Evolutionary conservation across 345 rosid species (phyloP), one percentile per base, ranked within the genome.

Genomic region (Laguncularia racemosa): DNA sequence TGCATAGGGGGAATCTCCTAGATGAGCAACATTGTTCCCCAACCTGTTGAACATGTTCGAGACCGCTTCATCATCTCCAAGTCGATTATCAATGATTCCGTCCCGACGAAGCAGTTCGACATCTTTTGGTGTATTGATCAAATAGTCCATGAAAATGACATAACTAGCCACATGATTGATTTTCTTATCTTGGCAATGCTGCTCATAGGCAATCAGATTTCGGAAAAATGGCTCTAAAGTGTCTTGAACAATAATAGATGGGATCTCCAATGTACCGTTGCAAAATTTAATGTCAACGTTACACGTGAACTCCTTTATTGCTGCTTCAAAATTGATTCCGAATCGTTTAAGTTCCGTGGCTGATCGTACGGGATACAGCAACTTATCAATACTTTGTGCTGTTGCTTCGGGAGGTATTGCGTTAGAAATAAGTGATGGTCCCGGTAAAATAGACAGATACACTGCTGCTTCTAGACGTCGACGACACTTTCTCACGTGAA

Each of bases 251-350:
- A 0, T 10, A 38, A 73, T 13, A 11, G 16, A 2, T 0, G 64
- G 70, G 13, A 68, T 68, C 8, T 14, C 12, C 2, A 23, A 23
- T 23, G 28, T 23, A 0, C 60, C 68, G 11, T 59, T 16, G 15
- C 59, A 50, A 20, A 74, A 70, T 12, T 10, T 44, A 21, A 70
- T 53, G 14, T 70, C 61, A 3, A 69, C 53, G 17, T 38, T 52
- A 2, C 10, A n/a, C 17, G 18, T n/a, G n/a, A n/a, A n/a, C n/a
- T n/a, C n/a, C n/a, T n/a, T n/a, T 2, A 16, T 16, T 0, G 14
- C 20, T 19, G 3, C 18, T 54, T 44, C 13, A 40, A 71, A 65
- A 28, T 52, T 53, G 65, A 74, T 61, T 63, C 75, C 75, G 2
- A 53, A 50, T n/a, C 70, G 67, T 11, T 20, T 2, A 16, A 70